Conservation (phyloP, 1,284 basidiomycete species). For the Trametes hirsuta region DNA sequence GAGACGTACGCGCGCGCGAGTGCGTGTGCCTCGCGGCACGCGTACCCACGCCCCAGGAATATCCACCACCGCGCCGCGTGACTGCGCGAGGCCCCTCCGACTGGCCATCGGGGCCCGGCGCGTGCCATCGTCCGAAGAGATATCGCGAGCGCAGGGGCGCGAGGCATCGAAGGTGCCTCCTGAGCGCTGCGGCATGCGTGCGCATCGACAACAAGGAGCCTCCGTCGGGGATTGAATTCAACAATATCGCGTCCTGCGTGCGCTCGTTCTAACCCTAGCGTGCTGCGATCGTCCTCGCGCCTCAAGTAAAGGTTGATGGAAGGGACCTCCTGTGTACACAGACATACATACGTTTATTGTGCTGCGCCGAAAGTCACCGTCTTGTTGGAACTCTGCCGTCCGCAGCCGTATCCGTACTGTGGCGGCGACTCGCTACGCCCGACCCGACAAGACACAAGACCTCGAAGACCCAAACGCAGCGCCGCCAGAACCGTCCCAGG, state of each 20-base stretch:
- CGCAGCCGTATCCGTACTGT: neutral
- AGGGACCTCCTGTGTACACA: neutral
- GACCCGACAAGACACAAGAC: neutral
- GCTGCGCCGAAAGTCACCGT: neutral
- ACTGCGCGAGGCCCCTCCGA: constrained; percentile 21
- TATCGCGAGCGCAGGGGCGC: constrained; percentile 3
- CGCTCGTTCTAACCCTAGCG: neutral
- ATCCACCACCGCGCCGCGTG: constrained; percentile 9
- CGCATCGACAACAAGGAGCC: neutral
- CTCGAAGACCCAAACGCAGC: neutral
- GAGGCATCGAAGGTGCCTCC: neutral
- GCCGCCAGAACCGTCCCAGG: neutral
- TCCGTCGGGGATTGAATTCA: constrained; percentile 1
- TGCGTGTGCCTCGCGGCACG: constrained; percentile 7
- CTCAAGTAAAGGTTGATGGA: no score
- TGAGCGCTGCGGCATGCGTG: neutral
- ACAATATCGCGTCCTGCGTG: neutral
- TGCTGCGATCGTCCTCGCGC: neutral
- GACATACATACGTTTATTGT: neutral
- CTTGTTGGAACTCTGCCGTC: neutral
- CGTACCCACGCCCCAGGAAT: constrained; percentile 3
- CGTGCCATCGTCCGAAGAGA: constrained; percentile 15
- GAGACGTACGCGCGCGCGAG: neutral
- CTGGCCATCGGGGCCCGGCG: constrained; percentile 12
- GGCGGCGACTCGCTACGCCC: no score